phyloP scores from a whole-genome alignment of 441 rosid genomes.

The Erodium chrysanthum region DNA sequence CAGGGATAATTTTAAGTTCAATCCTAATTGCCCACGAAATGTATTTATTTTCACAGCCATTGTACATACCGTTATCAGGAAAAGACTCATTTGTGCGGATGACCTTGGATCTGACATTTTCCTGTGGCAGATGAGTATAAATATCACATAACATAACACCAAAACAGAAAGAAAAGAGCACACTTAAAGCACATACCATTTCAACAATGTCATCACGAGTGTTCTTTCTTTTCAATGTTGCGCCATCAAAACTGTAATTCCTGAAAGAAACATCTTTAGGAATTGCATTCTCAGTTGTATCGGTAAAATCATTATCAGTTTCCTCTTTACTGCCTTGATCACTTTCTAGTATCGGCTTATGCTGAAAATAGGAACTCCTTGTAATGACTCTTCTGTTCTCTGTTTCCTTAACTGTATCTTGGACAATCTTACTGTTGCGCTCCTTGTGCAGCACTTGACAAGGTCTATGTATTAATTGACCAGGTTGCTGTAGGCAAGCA shows the following conservation, averaged over 20 bases:
- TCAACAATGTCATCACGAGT: slow-evolving; percentile 25
- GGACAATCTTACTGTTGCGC: slow-evolving; percentile 23
- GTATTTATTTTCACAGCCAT: not conserved
- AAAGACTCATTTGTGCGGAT: slow-evolving; percentile 28
- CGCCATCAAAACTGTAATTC: slow-evolving; percentile 19
- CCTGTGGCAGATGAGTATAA: slow-evolving; percentile 34
- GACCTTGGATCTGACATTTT: slow-evolving; percentile 37
- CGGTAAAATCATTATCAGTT: slow-evolving; percentile 21
- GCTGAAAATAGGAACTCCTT: slow-evolving; percentile 33
- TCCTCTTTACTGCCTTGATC: slow-evolving; percentile 28
- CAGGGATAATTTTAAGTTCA: slow-evolving; percentile 11
- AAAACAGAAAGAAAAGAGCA: not conserved
- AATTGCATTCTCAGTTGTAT: slow-evolving; percentile 19
- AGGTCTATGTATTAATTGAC: slow-evolving; percentile 25
- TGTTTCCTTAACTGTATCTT: slow-evolving; percentile 27
- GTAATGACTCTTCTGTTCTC: slow-evolving; percentile 25
- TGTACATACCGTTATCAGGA: slow-evolving; percentile 26
- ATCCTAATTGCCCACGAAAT: not conserved
- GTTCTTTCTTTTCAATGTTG: slow-evolving; percentile 47
- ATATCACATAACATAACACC: not conserved
- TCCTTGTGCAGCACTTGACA: slow-evolving; percentile 27
- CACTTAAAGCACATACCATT: slow-evolving; percentile 27
- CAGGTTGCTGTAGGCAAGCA: slow-evolving; percentile 23
- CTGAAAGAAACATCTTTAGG: slow-evolving; percentile 21
- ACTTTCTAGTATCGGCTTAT: slow-evolving; percentile 27